These are phyloP conservation scores for Solanum sitiens DNA, from an alignment of 257 asterid genomes.

Conservation along the genomic window DNA sequence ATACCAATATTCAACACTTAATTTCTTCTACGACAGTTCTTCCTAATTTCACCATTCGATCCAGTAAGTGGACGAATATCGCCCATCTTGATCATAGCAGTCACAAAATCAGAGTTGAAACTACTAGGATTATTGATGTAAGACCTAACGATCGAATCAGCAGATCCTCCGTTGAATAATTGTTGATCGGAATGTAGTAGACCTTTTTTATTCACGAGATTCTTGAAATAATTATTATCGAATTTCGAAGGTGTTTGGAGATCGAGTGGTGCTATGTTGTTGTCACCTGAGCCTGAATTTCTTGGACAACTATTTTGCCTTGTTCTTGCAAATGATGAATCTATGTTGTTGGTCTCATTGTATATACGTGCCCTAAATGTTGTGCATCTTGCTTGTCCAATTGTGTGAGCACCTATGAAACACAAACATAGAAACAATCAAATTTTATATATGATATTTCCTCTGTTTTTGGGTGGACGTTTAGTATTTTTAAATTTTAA, in stretches of 20 bases:
- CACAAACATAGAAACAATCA: neutral
- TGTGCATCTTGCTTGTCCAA: conserved; percentile 85
- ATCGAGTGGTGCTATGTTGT: conserved; percentile 34
- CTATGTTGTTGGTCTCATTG: conserved; percentile 57
- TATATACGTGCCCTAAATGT: conserved; percentile 63
- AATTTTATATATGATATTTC: neutral
- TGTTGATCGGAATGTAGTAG: conserved; percentile 10
- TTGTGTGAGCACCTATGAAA: conserved; percentile 64
- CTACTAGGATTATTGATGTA: conserved; percentile 7
- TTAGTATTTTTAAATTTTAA: no score
- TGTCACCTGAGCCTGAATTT: conserved; percentile 48
- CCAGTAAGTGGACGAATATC: conserved; percentile 71
- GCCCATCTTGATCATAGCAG: conserved; percentile 83
- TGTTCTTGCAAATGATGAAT: conserved; percentile 34
- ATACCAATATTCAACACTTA: neutral
- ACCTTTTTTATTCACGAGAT: neutral
- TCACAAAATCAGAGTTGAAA: conserved; percentile 47
- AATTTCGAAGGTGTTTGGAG: conserved; percentile 1
- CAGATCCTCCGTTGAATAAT: neutral
- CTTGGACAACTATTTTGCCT: conserved; percentile 57
- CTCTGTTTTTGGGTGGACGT: neutral
- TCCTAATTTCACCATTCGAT: conserved; percentile 61
- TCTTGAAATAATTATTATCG: conserved; percentile 3
- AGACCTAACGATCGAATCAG: neutral
- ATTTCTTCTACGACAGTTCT: conserved; percentile 58